These are phyloP conservation scores for Mikania micrantha DNA, from an alignment of 129 eudicot genomes.

Conservation along the genomic window DNA sequence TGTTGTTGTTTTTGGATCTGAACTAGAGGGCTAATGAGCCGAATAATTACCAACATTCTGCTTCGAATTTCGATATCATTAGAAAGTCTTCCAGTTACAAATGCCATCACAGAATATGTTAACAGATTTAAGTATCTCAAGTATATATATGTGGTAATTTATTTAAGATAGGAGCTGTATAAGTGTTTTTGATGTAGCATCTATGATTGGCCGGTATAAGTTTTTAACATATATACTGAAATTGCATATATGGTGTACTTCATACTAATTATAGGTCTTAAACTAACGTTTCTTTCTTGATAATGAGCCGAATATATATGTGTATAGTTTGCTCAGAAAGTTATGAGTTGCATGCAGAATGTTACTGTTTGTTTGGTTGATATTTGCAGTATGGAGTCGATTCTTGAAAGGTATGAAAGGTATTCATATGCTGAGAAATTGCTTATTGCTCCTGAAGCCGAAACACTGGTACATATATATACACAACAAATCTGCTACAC, in stretches of 20 bases:
- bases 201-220: not conserved
- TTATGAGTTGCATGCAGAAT: not conserved
- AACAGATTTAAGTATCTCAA: not conserved
- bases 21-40: no score
- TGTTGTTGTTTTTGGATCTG: no score
- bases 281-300: not conserved
- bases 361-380: not conserved
- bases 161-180: not conserved
- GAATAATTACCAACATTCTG: no score
- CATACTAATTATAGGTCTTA: not conserved
- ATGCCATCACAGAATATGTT: not conserved
- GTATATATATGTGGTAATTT: not conserved
- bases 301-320: no score
- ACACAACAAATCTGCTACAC: no score
- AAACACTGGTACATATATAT: conserved; percentile 28
- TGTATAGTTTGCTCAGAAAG: not conserved
- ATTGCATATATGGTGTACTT: not conserved
- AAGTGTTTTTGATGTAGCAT: not conserved
- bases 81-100: not conserved
- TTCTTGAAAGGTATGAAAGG: conserved; percentile 68
- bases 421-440: conserved; percentile 53
- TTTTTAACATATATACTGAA: not conserved
- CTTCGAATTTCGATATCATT: not conserved
- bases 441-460: conserved; percentile 35
- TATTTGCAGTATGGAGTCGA: conserved; percentile 60